A percentile compares a stretch with the other conserved stretches of the same genome.
Evolutionary conservation across 768 basidiomycete genomes (phyloP).

Genomic region (Paxillus rubicundulus): DNA sequence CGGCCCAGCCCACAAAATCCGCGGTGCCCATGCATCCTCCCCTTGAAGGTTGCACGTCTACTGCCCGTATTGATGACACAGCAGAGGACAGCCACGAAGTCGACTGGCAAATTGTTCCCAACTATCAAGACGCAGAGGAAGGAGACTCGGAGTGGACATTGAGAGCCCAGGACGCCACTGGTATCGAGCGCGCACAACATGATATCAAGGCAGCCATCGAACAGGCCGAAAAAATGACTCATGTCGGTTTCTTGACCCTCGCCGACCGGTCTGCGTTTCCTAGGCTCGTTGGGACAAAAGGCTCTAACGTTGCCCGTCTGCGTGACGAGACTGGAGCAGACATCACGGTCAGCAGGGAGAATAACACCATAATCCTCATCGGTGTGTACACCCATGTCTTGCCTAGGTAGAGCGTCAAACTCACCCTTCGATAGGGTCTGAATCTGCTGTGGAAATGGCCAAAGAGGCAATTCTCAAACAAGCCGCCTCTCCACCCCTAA

Average conservation of each 20-base stretch:
- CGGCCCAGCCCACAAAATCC: conserved; percentile 57
- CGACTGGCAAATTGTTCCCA: conserved; percentile 75
- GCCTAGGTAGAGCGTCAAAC: conserved; percentile 1
- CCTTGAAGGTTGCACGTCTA: conserved; percentile 31
- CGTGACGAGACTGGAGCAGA: conserved; percentile 89
- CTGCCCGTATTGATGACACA: conserved; percentile 86
- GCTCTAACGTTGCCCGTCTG: conserved; percentile 84
- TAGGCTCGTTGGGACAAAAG: conserved; percentile 89
- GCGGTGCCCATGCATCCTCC: conserved; percentile 59
- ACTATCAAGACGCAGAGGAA: conserved; percentile 80
- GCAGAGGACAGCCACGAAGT: conserved; percentile 43
- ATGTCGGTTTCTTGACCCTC: conserved; percentile 83
- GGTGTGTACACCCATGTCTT: conserved; percentile 47
- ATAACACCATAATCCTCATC: conserved; percentile 81
- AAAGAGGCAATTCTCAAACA: conserved; percentile 75
- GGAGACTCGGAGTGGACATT: conserved; percentile 85
- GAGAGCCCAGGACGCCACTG: conserved; percentile 73
- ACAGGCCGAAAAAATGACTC: conserved; percentile 67
- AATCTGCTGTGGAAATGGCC: conserved; percentile 64
- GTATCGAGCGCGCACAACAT: conserved; percentile 72
- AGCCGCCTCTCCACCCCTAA: conserved; percentile 35
- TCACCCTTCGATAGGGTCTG: conserved; percentile 49
- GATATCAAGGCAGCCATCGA: conserved; percentile 67
- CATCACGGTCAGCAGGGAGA: conserved; percentile 87
- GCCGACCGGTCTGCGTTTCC: conserved; percentile 85